Evolutionary conservation across 129 eudicot genomes (phyloP).

Genomic region (Deinandra increscens): DNA sequence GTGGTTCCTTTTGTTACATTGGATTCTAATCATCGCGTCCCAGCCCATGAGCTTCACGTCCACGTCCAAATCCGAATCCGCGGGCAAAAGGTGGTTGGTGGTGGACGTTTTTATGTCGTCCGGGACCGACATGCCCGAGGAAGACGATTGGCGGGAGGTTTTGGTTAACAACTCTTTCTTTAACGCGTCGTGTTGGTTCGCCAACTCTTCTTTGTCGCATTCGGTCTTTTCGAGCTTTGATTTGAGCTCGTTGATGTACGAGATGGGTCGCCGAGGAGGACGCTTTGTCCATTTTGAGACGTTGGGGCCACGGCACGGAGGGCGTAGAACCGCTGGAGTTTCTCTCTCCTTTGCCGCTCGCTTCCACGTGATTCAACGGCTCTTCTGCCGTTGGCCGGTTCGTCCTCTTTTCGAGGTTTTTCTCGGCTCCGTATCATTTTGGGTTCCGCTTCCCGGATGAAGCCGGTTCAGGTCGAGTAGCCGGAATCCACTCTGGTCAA

Average conservation of each 20-base stretch:
- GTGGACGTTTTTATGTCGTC: too few relatives aligned
- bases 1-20: slow-evolving; percentile 70
- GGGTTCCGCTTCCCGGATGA: slow-evolving; percentile 53
- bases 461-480: slow-evolving; percentile 72
- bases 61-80: slow-evolving; percentile 54
- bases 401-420: slow-evolving; percentile 85
- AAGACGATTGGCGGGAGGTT: slow-evolving; percentile 29
- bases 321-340: slow-evolving; percentile 82
- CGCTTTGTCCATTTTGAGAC: slow-evolving; percentile 99
- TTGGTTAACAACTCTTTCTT: slow-evolving; percentile 49
- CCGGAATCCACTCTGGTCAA: too few relatives aligned
- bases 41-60: slow-evolving; percentile 81
- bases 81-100: slow-evolving; percentile 5
- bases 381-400: slow-evolving; percentile 93
- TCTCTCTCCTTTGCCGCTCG: slow-evolving; percentile 96
- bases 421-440: slow-evolving; percentile 66
- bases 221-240: slow-evolving; percentile 53
- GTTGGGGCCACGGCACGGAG: slow-evolving; percentile 92
- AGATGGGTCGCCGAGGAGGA: slow-evolving; percentile 82
- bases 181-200: slow-evolving; percentile 40
- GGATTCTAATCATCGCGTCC: slow-evolving; percentile 81
- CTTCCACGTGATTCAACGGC: slow-evolving; percentile 92
- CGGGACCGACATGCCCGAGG: not conserved
- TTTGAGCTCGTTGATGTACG: slow-evolving; percentile 76
- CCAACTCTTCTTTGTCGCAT: slow-evolving; percentile 55